Evolutionary conservation across 306 rosid species (phyloP).

Genomic region (Vicia villosa): DNA sequence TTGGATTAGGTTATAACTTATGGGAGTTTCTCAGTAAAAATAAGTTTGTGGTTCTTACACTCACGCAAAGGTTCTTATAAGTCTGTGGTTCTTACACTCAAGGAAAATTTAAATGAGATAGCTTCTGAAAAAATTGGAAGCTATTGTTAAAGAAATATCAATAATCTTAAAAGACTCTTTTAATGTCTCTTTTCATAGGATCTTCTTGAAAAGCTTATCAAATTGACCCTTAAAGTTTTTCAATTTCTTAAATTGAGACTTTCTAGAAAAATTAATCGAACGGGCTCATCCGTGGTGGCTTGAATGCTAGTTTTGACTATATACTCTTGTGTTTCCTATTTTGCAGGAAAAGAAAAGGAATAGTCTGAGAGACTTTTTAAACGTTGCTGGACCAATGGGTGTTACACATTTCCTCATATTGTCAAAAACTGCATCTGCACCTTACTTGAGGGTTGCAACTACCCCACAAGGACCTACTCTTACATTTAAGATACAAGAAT

Average conservation of each 20-base stretch:
- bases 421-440: slow-evolving; percentile 75
- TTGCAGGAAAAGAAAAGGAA: slow-evolving; percentile 92
- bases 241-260: background rate
- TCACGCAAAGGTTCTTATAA: background rate
- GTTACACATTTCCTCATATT: slow-evolving; percentile 92
- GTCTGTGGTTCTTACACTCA: background rate
- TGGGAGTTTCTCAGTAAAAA: background rate
- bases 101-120: background rate
- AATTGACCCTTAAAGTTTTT: background rate
- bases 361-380: slow-evolving; percentile 80
- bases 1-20: background rate
- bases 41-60: background rate
- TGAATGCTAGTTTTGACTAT: slow-evolving; percentile 24
- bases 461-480: slow-evolving; percentile 98
- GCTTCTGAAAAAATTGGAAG: background rate
- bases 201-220: background rate
- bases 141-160: background rate
- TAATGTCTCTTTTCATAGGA: background rate
- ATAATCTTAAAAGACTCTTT: background rate
- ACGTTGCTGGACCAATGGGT: slow-evolving; percentile 97
- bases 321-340: background rate
- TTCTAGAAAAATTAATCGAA: background rate
- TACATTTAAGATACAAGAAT: slow-evolving; percentile 75
- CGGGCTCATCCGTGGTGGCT: background rate
- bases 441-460: slow-evolving; percentile 86